A percentile compares a stretch with the other conserved stretches of the same genome.
Evolutionary conservation across 768 basidiomycete genomes (phyloP).

Genomic region (Dentipellis sp.): DNA sequence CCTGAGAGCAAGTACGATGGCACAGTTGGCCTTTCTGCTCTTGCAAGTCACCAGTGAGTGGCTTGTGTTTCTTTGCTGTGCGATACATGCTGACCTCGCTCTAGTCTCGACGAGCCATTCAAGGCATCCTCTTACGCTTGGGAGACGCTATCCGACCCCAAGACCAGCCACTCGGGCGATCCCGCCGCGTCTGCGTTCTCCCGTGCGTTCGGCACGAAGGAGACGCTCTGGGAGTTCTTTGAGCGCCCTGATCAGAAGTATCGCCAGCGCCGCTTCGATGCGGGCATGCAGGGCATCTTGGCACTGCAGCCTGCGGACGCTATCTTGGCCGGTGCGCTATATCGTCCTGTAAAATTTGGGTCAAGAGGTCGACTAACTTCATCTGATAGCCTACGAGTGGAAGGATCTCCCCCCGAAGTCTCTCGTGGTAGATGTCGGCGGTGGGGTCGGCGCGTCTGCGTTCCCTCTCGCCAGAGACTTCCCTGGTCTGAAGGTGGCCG

Average conservation of each 20-base stretch:
- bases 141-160: slow-evolving; percentile 14
- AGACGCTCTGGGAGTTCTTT: not conserved
- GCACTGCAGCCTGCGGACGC: not conserved
- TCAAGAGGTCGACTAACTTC: not conserved
- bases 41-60: slow-evolving; percentile 9
- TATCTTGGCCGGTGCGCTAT: not conserved
- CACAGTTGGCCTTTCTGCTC: slow-evolving; percentile 12
- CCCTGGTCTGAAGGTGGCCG: not conserved
- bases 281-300: not conserved
- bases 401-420: not conserved
- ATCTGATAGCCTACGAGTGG: not conserved
- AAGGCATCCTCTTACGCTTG: slow-evolving; percentile 14
- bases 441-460: not conserved
- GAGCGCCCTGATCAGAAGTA: slow-evolving; percentile 1
- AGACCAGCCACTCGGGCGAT: not conserved
- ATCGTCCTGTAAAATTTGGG: not conserved
- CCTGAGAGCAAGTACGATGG: slow-evolving; percentile 12
- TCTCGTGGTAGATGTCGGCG: not conserved
- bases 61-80: not conserved
- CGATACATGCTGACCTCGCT: not conserved
- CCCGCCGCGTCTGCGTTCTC: not conserved
- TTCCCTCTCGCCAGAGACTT: not conserved
- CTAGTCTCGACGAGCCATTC: slow-evolving; percentile 4
- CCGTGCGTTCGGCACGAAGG: not conserved
- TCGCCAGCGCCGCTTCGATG: not conserved